Conservation (phyloP, 495 filamentous ascomycete species). For the Monascus purpureus region DNA sequence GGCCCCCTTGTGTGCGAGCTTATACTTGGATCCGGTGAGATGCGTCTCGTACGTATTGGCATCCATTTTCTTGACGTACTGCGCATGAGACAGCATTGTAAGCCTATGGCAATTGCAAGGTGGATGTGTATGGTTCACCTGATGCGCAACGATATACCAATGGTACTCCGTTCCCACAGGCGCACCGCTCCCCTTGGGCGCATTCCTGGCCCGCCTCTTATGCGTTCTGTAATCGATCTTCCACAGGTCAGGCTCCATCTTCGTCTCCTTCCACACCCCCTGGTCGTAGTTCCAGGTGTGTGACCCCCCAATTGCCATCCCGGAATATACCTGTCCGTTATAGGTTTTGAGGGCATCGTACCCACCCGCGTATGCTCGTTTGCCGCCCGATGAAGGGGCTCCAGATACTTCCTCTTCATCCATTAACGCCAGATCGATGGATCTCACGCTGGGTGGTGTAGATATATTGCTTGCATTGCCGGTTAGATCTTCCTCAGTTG, state of each 20-base stretch:
- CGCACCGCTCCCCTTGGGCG: conserved; percentile 17
- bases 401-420: too few species aligned
- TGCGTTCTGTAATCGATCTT: conserved; percentile 17
- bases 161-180: conserved; percentile 24
- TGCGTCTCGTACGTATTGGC: conserved; percentile 24
- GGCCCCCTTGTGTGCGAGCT: conserved; percentile 18
- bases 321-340: conserved; percentile 17
- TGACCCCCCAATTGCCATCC: conserved; percentile 20
- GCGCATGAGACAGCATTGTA: background rate
- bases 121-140: conserved; percentile 8
- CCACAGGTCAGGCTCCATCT: conserved; percentile 22
- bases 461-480: too few species aligned
- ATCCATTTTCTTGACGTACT: conserved; percentile 23
- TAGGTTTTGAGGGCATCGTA: conserved; percentile 19
- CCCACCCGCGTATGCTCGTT: conserved; percentile 4
- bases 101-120: background rate
- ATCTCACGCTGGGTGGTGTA: too few species aligned
- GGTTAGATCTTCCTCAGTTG: too few species aligned
- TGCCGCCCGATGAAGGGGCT: too few species aligned
- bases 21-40: conserved; percentile 23
- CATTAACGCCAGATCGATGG: too few species aligned
- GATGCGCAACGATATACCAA: conserved; percentile 23
- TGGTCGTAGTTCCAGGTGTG: conserved; percentile 21
- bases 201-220: conserved; percentile 16
- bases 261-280: conserved; percentile 20